Percentiles rank a stretch among this genome's conserved stretches.
These are phyloP conservation scores for Yamadazyma ubonensis DNA, from an alignment of 805 yeast species.

Conservation along the genomic window DNA sequence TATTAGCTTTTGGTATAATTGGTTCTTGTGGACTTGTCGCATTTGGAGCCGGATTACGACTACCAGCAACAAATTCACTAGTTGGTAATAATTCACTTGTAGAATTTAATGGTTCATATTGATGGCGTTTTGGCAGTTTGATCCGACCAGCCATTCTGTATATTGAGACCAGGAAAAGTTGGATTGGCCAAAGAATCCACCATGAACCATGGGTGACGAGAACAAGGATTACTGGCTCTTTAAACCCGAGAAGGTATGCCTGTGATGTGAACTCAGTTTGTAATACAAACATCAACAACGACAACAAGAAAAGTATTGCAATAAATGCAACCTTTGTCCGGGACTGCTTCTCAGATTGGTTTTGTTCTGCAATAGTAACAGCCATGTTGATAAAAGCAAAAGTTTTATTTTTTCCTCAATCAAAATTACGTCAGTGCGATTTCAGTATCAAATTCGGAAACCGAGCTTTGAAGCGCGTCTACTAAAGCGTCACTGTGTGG, in stretches of 20 bases:
- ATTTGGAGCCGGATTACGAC: not conserved
- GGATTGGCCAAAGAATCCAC: constrained; percentile 72
- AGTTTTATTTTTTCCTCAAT: constrained; percentile 3
- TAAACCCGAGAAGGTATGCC: constrained; percentile 55
- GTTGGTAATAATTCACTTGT: constrained; percentile 11
- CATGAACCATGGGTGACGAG: constrained; percentile 75
- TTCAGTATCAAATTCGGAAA: no score
- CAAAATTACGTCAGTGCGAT: no score
- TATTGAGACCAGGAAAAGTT: constrained; percentile 42
- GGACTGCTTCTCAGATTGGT: constrained; percentile 19
- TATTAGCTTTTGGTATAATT: constrained; percentile 12
- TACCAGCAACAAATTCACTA: constrained; percentile 2
- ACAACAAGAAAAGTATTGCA: constrained; percentile 30
- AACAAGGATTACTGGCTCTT: constrained; percentile 69
- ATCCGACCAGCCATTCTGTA: constrained; percentile 4
- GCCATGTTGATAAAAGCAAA: constrained; percentile 4
- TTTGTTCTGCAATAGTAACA: constrained; percentile 7
- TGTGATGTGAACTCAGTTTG: constrained; percentile 82
- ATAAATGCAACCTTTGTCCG: constrained; percentile 39
- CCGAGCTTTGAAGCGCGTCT: not conserved
- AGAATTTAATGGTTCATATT: constrained; percentile 13
- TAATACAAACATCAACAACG: constrained; percentile 58
- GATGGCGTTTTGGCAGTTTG: constrained; percentile 2
- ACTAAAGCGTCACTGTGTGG: not conserved
- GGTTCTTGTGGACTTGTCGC: constrained; percentile 2